phyloP scores from a whole-genome alignment of 179 eudicot species.

The Vitellaria paradoxa region DNA sequence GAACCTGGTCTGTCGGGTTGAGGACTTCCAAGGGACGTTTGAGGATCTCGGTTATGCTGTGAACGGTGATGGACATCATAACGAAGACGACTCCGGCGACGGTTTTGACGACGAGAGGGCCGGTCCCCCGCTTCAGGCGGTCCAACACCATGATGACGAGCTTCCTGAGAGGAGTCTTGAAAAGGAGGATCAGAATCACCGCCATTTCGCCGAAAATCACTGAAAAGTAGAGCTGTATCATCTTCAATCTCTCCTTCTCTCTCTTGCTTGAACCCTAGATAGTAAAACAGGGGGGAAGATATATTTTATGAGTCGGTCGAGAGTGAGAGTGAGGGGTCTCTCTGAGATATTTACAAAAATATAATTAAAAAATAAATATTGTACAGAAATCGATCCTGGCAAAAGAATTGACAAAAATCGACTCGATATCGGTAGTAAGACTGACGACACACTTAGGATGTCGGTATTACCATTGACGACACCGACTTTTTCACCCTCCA shows the following conservation, averaged over 20 bases:
- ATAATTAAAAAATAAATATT: no score
- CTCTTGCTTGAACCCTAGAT: background rate
- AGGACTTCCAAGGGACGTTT: slow-evolving; percentile 35
- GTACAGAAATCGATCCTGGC: no score
- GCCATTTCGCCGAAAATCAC: slow-evolving; percentile 46
- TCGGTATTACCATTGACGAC: no score
- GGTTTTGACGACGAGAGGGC: slow-evolving; percentile 66
- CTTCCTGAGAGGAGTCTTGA: slow-evolving; percentile 67
- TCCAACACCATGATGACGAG: slow-evolving; percentile 51
- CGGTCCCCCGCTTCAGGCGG: slow-evolving; percentile 60
- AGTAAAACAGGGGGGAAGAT: background rate
- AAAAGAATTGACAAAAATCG: no score
- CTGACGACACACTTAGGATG: no score
- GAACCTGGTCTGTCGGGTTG: slow-evolving; percentile 66
- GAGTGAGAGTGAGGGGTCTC: background rate
- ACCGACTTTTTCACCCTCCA: no score
- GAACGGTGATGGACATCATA: slow-evolving; percentile 44
- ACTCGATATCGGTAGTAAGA: no score
- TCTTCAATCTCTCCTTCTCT: slow-evolving; percentile 4
- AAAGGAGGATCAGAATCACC: slow-evolving; percentile 47
- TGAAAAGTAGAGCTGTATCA: slow-evolving; percentile 48
- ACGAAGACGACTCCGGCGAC: slow-evolving; percentile 51
- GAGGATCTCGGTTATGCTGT: slow-evolving; percentile 33
- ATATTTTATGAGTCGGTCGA: background rate
- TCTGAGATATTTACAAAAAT: no score